Conservation (phyloP, 1,284 basidiomycete genomes). For the Singerocomus inundabilis region DNA sequence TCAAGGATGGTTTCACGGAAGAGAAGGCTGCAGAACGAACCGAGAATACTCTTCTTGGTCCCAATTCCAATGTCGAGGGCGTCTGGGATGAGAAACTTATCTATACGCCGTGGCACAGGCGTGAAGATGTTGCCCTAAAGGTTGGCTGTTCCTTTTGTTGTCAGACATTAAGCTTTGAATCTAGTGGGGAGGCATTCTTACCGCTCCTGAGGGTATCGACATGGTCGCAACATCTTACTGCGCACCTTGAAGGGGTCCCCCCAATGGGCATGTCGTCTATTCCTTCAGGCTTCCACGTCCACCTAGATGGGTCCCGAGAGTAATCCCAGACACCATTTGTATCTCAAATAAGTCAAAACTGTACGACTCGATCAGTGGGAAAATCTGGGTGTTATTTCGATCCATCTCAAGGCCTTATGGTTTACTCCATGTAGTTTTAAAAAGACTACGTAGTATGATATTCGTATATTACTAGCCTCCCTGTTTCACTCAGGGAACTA, state of each 20-base stretch:
- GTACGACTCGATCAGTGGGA: not conserved
- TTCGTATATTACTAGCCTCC: not conserved
- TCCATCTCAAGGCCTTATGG: not conserved
- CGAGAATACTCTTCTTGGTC: slow-evolving; percentile 45
- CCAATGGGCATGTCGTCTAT: not conserved
- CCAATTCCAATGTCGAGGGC: slow-evolving; percentile 50
- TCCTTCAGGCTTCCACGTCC: not conserved
- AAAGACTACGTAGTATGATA: too few species aligned
- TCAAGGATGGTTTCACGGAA: slow-evolving; percentile 52
- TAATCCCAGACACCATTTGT: not conserved
- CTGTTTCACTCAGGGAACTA: slow-evolving; percentile 1
- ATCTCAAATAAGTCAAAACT: slow-evolving; percentile 2
- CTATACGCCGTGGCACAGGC: slow-evolving; percentile 52
- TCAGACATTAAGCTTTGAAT: slow-evolving; percentile 5
- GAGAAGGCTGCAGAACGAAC: slow-evolving; percentile 47
- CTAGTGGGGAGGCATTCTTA: slow-evolving; percentile 4
- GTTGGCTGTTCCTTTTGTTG: slow-evolving; percentile 27
- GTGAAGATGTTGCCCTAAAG: slow-evolving; percentile 47
- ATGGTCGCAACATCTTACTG: slow-evolving; percentile 1
- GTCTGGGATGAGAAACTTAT: slow-evolving; percentile 52
- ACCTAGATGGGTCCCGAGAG: not conserved
- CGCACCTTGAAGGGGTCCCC: slow-evolving; percentile 1
- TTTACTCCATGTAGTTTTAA: not conserved
- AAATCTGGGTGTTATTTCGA: slow-evolving; percentile 1
- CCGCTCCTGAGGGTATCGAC: not conserved